Evolutionary conservation across 352 stramenopile species (phyloP), one percentile per base, ranked within the genome.

Genomic region (Globisporangium apiculatum): DNA sequence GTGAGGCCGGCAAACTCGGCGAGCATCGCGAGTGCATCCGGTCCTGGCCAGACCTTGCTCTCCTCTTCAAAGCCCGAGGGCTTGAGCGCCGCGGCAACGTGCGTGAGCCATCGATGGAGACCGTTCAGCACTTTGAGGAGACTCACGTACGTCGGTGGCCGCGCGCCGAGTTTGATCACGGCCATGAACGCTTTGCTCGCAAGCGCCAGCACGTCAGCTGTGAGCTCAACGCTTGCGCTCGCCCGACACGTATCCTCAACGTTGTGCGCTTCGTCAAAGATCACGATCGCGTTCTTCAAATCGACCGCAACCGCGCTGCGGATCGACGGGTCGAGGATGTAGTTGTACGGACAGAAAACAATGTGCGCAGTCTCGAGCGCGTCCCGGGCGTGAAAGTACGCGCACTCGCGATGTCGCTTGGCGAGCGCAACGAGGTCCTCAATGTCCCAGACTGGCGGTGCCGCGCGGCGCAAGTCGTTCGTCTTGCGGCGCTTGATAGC

Each of bases 271-370:
- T 95, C 86, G 42, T 95, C 86, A 46, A 95, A 69, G 37, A 95
- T 73, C 24, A 95, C 64, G 47, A 95, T 90, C 4, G 83, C 64
- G 55, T 89, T 68, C 48, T 88, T 79, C 0, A 94, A 67, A n/a
- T 64, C 76, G 53, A 95, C 91, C 3, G 66, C 68, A 0, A 92
- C 72, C 2, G 86, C 72, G 5, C 73, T 66, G 11, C 86, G 83
- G 55, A 95, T 92, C 10, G 68, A 69, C 40, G 86, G 84, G 54
- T 94, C 75, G 42, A 95, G 60, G 36, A 95, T 57, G 61, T 95
- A 95, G 61, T 93, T 95, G 70, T 95, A 95, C n/a, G 86, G 86
- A 40, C 78, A 89, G 50, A 95, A 94, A 9, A 94, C 72, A 42
- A 95, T 87, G 50, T 91, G 78, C 1, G 86, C 86, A 14, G 77